Conservation (phyloP, 2,329 filamentous ascomycete genomes). For the Onygena corvina region DNA sequence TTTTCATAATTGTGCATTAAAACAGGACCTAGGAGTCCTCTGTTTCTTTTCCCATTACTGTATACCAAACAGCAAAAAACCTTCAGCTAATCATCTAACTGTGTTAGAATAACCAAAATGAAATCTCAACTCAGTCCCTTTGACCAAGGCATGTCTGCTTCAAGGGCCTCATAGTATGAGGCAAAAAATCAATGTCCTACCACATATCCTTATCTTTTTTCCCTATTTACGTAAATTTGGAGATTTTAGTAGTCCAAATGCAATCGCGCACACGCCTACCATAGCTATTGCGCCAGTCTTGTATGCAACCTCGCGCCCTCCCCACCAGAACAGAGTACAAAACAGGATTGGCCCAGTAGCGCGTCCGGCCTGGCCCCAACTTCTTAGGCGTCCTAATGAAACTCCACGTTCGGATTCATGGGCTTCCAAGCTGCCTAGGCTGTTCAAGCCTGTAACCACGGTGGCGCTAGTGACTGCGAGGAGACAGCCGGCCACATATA, state of each 20-base stretch:
- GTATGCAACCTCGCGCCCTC: conserved; percentile 77
- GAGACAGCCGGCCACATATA: conserved; percentile 73
- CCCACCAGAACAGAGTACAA: conserved; percentile 97
- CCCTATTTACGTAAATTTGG: conserved; percentile 30
- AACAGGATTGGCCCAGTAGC: conserved; percentile 81
- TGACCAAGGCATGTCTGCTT: no score
- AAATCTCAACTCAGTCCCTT: conserved; percentile 3
- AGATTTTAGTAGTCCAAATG: conserved; percentile 59
- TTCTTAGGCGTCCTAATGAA: conserved; percentile 72
- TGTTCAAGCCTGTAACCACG: conserved; percentile 87
- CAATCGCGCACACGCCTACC: conserved; percentile 56
- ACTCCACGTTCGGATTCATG: conserved; percentile 65
- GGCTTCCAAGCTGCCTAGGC: conserved; percentile 82
- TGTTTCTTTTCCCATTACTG: background rate
- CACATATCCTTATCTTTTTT: background rate
- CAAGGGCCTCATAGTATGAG: no score
- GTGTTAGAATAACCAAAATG: background rate
- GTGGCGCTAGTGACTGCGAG: conserved; percentile 86
- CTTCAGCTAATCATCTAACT: background rate
- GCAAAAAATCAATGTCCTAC: background rate
- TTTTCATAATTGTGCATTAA: background rate
- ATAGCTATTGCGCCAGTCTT: conserved; percentile 69
- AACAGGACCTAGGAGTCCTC: background rate
- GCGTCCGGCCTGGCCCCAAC: conserved; percentile 72
- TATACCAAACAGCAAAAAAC: background rate